Evolutionary conservation across 129 eudicot genomes (phyloP).

Genomic region (Rutidosis leptorrhynchoides): DNA sequence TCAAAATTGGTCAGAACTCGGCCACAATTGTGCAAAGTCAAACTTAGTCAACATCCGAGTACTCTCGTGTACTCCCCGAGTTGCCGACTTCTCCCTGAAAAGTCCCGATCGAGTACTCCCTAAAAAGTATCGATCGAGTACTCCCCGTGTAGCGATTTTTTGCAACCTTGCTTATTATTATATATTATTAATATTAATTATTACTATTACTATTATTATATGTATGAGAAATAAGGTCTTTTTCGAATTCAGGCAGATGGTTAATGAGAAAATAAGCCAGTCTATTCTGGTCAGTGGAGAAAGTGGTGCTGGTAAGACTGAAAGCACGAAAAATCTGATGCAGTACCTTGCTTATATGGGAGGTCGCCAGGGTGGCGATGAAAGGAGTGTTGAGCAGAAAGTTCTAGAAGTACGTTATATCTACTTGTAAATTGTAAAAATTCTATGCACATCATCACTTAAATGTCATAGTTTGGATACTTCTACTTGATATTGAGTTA

Average conservation of each 20-base stretch:
- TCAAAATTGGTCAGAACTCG: too few relatives aligned
- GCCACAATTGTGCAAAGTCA: too few relatives aligned
- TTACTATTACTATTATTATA: too few relatives aligned
- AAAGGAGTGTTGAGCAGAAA: slow-evolving; percentile 78
- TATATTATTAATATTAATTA: too few relatives aligned
- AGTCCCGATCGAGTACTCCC: too few relatives aligned
- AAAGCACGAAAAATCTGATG: slow-evolving; percentile 86
- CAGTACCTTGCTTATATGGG: slow-evolving; percentile 89
- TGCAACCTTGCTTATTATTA: too few relatives aligned
- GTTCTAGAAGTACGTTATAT: slow-evolving; percentile 68
- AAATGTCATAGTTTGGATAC: neutral
- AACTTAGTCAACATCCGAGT: too few relatives aligned
- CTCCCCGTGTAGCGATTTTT: too few relatives aligned
- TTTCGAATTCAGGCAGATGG: slow-evolving; percentile 72
- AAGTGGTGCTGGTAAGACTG: slow-evolving; percentile 97
- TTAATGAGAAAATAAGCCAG: slow-evolving; percentile 73
- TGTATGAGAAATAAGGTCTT: slow-evolving; percentile 20
- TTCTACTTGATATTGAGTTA: slow-evolving; percentile 5
- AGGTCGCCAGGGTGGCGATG: slow-evolving; percentile 49
- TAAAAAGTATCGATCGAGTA: too few relatives aligned
- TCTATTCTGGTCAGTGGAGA: slow-evolving; percentile 93
- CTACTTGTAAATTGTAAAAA: neutral
- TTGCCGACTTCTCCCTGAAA: too few relatives aligned
- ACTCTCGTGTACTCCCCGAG: too few relatives aligned
- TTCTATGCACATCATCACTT: slow-evolving; percentile 14